These are phyloP conservation scores for Tricholoma hemisulphureum DNA, from an alignment of 768 basidiomycete genomes.

Conservation along the genomic window DNA sequence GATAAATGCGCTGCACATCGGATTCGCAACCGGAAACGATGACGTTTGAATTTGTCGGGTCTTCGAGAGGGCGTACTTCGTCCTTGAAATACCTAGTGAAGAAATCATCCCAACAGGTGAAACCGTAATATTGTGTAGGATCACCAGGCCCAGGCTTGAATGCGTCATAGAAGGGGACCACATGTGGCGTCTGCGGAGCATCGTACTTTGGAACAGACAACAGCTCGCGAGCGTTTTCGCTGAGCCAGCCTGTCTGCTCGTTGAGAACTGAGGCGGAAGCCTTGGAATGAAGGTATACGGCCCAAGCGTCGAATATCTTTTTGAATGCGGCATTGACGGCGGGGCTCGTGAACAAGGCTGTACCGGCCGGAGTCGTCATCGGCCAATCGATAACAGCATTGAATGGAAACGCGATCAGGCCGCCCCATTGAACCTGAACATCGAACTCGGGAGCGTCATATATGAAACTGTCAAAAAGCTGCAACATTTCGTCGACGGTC, in stretches of 20 bases:
- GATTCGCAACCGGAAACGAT: constrained; percentile 57
- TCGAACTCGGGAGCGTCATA: constrained; percentile 12
- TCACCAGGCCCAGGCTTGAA: constrained; percentile 17
- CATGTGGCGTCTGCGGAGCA: neutral
- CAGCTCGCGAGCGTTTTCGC: neutral
- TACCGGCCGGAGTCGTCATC: constrained; percentile 14
- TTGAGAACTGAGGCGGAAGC: constrained; percentile 24
- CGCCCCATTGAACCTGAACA: constrained; percentile 3
- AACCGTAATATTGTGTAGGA: constrained; percentile 44
- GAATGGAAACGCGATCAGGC: constrained; percentile 13
- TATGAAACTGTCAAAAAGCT: constrained; percentile 10
- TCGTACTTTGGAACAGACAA: neutral
- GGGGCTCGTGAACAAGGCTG: constrained; percentile 15
- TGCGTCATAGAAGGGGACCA: constrained; percentile 1
- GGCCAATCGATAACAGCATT: constrained; percentile 12
- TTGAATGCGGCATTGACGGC: constrained; percentile 17
- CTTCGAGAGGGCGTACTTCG: constrained; percentile 39
- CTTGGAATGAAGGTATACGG: constrained; percentile 41
- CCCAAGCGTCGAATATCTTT: constrained; percentile 45
- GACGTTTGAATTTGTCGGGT: constrained; percentile 26
- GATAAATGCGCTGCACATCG: constrained; percentile 39
- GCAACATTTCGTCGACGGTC: neutral
- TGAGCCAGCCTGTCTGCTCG: neutral
- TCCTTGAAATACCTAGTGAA: constrained; percentile 47
- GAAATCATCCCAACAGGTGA: constrained; percentile 52